These are phyloP conservation scores for Coniophora puteana DNA, from an alignment of 1,284 basidiomycete species.

Conservation along the genomic window DNA sequence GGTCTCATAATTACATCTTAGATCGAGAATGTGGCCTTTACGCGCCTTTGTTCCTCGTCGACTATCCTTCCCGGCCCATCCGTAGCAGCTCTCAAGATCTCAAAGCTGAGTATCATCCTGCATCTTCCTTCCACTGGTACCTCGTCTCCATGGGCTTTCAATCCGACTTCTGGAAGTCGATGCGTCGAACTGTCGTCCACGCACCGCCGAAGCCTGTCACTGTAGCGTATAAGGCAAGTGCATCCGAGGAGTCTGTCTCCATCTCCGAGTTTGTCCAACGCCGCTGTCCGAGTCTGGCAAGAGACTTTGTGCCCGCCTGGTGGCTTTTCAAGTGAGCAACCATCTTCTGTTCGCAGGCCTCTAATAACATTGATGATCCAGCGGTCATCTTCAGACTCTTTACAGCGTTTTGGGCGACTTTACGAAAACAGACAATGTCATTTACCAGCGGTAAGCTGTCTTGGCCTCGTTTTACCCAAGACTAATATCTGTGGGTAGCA, in stretches of 20 bases:
- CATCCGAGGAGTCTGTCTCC: slow-evolving; percentile 23
- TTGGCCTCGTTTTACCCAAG: slow-evolving; percentile 5
- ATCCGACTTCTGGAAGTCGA: slow-evolving; percentile 17
- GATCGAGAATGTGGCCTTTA: too few species aligned
- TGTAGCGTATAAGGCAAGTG: slow-evolving; percentile 33
- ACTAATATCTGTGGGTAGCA: slow-evolving; percentile 33
- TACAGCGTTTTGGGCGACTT: slow-evolving; percentile 73
- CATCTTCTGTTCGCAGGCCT: neutral
- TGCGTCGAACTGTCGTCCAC: slow-evolving; percentile 23
- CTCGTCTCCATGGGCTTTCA: too few species aligned
- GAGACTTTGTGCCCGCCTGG: slow-evolving; percentile 57
- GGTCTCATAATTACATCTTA: too few species aligned
- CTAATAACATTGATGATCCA: slow-evolving; percentile 22
- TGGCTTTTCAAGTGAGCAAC: slow-evolving; percentile 60
- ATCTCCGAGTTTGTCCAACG: slow-evolving; percentile 52
- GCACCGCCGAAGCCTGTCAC: slow-evolving; percentile 36
- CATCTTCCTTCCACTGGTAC: too few species aligned
- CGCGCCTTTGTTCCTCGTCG: too few species aligned
- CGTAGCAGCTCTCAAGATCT: too few species aligned
- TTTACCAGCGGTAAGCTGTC: slow-evolving; percentile 54
- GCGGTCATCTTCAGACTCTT: slow-evolving; percentile 72
- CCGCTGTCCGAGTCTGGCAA: slow-evolving; percentile 54
- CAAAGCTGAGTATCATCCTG: too few species aligned
- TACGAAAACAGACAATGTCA: slow-evolving; percentile 63
- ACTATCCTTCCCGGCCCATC: too few species aligned